phyloP scores from a whole-genome alignment of 75 land plant genomes.

The Ceratopteris richardii region DNA sequence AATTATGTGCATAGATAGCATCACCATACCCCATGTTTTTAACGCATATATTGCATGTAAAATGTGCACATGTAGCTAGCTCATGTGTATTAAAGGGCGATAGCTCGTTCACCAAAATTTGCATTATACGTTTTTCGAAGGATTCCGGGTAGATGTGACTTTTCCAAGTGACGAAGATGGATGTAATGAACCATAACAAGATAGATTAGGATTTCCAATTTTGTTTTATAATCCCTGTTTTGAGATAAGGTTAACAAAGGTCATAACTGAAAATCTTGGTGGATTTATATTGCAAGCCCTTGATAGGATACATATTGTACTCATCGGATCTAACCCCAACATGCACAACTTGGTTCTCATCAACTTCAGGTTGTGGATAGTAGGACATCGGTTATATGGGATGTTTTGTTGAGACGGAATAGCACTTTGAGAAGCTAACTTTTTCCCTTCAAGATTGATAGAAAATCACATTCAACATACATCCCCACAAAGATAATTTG shows the following conservation, averaged over 20 bases:
- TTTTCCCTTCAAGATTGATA: no score
- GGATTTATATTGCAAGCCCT: conserved; percentile 73
- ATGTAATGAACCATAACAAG: no score
- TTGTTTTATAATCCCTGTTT: conserved; percentile 50
- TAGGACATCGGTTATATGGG: no score
- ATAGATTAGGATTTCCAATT: no score
- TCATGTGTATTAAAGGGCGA: conserved; percentile 65
- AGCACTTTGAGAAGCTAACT: no score
- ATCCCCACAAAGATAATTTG: no score
- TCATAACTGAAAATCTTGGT: conserved; percentile 65
- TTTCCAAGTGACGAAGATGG: no score
- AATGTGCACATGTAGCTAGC: conserved; percentile 56
- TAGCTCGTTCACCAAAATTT: conserved; percentile 72
- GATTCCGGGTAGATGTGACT: no score
- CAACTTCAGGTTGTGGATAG: no score
- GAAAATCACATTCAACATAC: no score
- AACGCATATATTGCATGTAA: conserved; percentile 85
- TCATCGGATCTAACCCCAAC: conserved; percentile 66
- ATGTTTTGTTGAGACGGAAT: no score
- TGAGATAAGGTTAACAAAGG: conserved; percentile 49
- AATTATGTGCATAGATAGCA: no score
- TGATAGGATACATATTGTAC: conserved; percentile 80
- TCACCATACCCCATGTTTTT: conserved; percentile 77
- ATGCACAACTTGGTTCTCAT: conserved; percentile 9
- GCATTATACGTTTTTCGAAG: conserved; percentile 47